These are phyloP conservation scores for Basidioascus undulatus DNA, from an alignment of 768 basidiomycete genomes.

Conservation along the genomic window DNA sequence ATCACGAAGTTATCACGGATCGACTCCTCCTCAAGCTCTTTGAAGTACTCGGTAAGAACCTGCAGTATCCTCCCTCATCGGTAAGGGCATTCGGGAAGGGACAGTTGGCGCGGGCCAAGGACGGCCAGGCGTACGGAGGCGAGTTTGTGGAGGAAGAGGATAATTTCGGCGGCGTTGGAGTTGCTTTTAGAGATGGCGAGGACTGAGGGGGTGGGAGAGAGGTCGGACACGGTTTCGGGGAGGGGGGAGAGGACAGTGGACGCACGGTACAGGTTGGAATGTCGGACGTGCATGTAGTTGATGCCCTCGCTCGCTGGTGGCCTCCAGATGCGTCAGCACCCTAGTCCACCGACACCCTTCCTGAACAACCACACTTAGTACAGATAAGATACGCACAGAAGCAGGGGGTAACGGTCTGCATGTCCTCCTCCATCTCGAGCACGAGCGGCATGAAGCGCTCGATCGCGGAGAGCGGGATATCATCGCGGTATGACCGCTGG, in stretches of 20 bases:
- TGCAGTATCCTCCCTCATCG: slow-evolving; percentile 16
- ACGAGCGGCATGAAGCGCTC: slow-evolving; percentile 83
- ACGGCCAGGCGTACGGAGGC: slow-evolving; percentile 28
- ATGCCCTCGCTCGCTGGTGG: slow-evolving; percentile 78
- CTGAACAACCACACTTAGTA: too few species aligned
- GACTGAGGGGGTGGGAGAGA: slow-evolving; percentile 28
- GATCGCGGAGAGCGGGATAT: slow-evolving; percentile 67
- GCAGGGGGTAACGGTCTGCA: slow-evolving; percentile 84
- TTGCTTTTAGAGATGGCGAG: slow-evolving; percentile 90
- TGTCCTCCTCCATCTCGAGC: slow-evolving; percentile 91
- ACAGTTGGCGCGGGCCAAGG: not conserved
- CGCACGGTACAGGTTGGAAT: slow-evolving; percentile 89
- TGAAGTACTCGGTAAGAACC: slow-evolving; percentile 95
- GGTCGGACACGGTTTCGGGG: not conserved
- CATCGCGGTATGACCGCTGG: slow-evolving; percentile 86
- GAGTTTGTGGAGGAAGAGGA: slow-evolving; percentile 84
- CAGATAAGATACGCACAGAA: too few species aligned
- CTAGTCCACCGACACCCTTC: too few species aligned
- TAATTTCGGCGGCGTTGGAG: slow-evolving; percentile 81
- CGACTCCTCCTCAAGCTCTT: slow-evolving; percentile 95
- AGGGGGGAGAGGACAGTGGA: slow-evolving; percentile 7
- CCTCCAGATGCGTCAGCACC: too few species aligned
- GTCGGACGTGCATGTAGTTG: slow-evolving; percentile 96
- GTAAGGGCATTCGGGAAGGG: not conserved
- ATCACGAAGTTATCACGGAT: slow-evolving; percentile 99